Conservation (phyloP, 108 stramenopile genomes). For the Schizochytrium sp. region DNA sequence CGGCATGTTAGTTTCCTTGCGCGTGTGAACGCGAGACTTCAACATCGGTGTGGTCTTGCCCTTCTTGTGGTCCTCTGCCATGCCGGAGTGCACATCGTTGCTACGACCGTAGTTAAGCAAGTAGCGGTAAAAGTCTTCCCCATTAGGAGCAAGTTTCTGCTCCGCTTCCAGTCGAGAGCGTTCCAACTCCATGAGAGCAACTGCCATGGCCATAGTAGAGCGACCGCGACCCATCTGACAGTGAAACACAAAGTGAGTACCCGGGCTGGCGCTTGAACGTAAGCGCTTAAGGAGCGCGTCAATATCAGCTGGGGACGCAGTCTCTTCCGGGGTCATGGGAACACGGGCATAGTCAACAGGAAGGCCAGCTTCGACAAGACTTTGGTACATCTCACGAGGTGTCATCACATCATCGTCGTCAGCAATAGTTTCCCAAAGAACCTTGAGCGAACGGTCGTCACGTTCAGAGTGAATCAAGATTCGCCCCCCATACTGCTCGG, state of each 20-base stretch:
- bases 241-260: conserved; percentile 56
- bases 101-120: conserved; percentile 32
- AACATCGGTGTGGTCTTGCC: not conserved
- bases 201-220: conserved; percentile 54
- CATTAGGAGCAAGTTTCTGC: not conserved
- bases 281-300: conserved; percentile 15
- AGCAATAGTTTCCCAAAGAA: conserved; percentile 51
- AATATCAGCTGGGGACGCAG: conserved; percentile 7
- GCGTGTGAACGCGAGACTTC: not conserved
- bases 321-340: conserved; percentile 50
- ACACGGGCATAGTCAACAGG: conserved; percentile 57
- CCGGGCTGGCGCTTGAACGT: not conserved
- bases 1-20: not conserved
- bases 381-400: conserved; percentile 52
- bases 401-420: conserved; percentile 47
- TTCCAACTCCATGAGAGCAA: conserved; percentile 55
- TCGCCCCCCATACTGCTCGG: conserved; percentile 11
- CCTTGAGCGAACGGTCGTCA: conserved; percentile 30
- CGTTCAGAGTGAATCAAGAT: conserved; percentile 34
- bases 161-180: conserved; percentile 3
- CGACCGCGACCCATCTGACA: conserved; percentile 52
- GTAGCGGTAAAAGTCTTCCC: conserved; percentile 29
- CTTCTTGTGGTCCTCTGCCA: not conserved
- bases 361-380: conserved; percentile 35
- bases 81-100: not conserved